A percentile compares a stretch with the other conserved stretches of the same genome.
These are phyloP conservation scores for Hypoxylon sp. DNA, from an alignment of 2,329 filamentous ascomycete species.

Conservation along the genomic window DNA sequence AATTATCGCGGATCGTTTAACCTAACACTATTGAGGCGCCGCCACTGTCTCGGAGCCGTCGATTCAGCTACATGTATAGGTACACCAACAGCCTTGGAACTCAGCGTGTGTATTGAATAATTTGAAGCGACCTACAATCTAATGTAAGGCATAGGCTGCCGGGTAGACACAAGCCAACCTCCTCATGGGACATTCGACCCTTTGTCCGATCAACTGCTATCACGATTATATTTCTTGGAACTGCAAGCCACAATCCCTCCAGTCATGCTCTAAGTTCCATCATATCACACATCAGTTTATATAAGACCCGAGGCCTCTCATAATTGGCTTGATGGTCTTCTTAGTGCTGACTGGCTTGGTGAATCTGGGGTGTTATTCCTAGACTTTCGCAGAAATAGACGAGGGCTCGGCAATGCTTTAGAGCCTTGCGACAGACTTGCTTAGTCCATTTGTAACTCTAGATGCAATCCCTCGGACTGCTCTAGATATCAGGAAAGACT, in stretches of 20 bases:
- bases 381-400: no score
- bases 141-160: background rate
- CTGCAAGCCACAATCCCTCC: slow-evolving; percentile 27
- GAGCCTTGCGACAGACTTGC: background rate
- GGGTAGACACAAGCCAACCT: background rate
- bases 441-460: background rate
- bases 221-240: background rate
- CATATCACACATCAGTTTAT: background rate
- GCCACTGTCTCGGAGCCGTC: slow-evolving; percentile 6
- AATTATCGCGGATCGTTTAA: no score
- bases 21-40: background rate
- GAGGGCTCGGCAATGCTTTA: background rate
- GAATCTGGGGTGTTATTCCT: no score
- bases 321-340: background rate
- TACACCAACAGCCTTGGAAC: background rate
- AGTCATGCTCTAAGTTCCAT: background rate
- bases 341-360: slow-evolving; percentile 22
- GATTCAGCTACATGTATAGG: background rate
- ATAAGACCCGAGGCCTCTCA: background rate
- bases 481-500: background rate
- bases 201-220: background rate
- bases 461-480: background rate
- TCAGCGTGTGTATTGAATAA: background rate
- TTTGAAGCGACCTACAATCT: background rate
- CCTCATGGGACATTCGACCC: background rate